A percentile compares a stretch with the other conserved stretches of the same genome.
These are phyloP conservation scores for Fragaria nilgerrensis DNA, from an alignment of 306 rosid genomes.

Conservation along the genomic window DNA sequence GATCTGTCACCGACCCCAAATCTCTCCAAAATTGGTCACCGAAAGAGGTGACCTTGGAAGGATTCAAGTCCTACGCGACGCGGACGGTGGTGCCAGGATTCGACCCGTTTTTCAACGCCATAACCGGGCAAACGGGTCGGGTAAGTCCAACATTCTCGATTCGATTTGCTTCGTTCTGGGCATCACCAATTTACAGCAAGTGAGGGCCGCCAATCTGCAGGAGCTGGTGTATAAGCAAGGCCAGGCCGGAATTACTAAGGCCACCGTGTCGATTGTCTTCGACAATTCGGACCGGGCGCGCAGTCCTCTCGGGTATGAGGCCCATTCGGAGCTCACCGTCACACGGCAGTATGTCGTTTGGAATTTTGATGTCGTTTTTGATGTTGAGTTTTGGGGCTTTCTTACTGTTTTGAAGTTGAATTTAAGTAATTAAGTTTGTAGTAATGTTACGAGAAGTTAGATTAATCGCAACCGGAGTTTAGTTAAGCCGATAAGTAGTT, in stretches of 20 bases:
- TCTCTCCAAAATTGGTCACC: background rate
- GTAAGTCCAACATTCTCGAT: constrained; percentile 90
- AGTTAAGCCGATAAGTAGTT: background rate
- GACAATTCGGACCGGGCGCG: constrained; percentile 68
- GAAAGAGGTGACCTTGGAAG: constrained; percentile 83
- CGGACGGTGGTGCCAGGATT: constrained; percentile 89
- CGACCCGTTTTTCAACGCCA: constrained; percentile 87
- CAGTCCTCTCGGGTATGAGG: constrained; percentile 88
- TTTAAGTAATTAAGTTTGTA: background rate
- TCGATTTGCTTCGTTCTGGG: constrained; percentile 92
- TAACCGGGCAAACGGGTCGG: constrained; percentile 91
- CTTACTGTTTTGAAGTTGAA: background rate
- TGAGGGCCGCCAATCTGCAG: constrained; percentile 90
- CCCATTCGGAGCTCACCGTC: constrained; percentile 74
- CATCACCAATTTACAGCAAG: constrained; percentile 91
- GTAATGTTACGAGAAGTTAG: background rate
- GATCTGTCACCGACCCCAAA: background rate
- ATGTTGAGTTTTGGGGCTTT: background rate
- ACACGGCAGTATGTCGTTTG: constrained; percentile 60
- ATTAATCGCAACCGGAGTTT: background rate
- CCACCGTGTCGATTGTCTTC: constrained; percentile 81
- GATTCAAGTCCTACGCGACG: constrained; percentile 96
- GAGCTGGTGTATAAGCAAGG: constrained; percentile 98
- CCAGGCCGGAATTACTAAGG: constrained; percentile 96
- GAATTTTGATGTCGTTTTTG: background rate